Conservation (phyloP, 2,329 filamentous ascomycete species). For the Metarhizium sp. region DNA sequence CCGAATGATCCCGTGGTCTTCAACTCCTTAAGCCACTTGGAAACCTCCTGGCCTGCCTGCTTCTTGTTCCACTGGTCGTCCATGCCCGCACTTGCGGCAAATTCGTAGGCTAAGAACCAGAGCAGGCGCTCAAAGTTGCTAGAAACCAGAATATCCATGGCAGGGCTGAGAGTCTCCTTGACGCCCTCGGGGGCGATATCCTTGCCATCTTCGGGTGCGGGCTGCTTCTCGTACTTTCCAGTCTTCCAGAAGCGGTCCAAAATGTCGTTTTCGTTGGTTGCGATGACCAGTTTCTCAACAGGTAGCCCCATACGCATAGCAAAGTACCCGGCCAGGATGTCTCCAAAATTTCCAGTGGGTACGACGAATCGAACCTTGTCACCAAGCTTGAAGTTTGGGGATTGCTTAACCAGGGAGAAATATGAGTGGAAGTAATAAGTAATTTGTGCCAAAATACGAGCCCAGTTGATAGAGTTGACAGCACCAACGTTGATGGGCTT, state of each 20-base stretch:
- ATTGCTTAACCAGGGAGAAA: constrained; percentile 63
- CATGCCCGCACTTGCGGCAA: constrained; percentile 48
- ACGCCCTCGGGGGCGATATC: constrained; percentile 60
- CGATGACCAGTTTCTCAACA: constrained; percentile 78
- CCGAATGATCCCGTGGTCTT: constrained; percentile 76
- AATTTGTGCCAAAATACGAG: constrained; percentile 90
- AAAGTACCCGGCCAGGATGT: constrained; percentile 90
- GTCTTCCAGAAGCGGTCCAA: constrained; percentile 91
- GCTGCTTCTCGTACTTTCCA: constrained; percentile 80
- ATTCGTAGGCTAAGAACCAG: constrained; percentile 82
- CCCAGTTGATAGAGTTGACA: constrained; percentile 96
- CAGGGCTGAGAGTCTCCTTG: constrained; percentile 85
- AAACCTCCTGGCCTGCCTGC: constrained; percentile 67
- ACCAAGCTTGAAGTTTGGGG: constrained; percentile 49
- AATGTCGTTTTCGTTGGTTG: constrained; percentile 97
- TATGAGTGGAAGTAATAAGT: constrained; percentile 96
- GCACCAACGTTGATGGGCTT: constrained; percentile 74
- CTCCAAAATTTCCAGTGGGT: constrained; percentile 93
- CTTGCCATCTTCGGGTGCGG: constrained; percentile 34
- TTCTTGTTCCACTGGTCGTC: constrained; percentile 57
- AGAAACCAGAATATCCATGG: constrained; percentile 95
- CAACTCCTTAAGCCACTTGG: constrained; percentile 67
- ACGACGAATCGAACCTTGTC: constrained; percentile 77
- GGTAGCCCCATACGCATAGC: constrained; percentile 85
- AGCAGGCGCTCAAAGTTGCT: constrained; percentile 95